phyloP scores from a whole-genome alignment of 306 rosid genomes.

The Castanospermum australe region DNA sequence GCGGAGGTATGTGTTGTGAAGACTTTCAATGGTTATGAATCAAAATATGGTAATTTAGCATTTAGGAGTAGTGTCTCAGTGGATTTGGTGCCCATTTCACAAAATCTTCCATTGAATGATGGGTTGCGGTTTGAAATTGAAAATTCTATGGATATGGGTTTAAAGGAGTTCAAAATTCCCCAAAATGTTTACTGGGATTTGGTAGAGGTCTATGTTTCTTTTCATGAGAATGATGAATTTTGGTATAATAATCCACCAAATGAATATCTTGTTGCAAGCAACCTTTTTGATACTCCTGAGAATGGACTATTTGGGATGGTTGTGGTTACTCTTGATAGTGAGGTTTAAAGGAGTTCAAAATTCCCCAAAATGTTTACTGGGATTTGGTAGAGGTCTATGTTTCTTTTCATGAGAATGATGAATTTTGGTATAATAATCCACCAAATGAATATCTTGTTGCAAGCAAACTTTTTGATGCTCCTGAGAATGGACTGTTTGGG shows the following conservation, averaged over 20 bases:
- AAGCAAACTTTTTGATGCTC: slow-evolving; percentile 47
- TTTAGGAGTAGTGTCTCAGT: slow-evolving; percentile 49
- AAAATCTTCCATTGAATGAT: slow-evolving; percentile 60
- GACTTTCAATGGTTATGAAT: not conserved
- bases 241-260: slow-evolving; percentile 74
- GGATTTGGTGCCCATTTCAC: slow-evolving; percentile 84
- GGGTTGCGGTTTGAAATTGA: slow-evolving; percentile 78
- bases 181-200: slow-evolving; percentile 80
- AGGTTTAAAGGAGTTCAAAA: slow-evolving; percentile 57
- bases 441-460: slow-evolving; percentile 65
- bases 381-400: slow-evolving; percentile 90
- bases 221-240: slow-evolving; percentile 89
- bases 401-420: slow-evolving; percentile 93
- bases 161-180: slow-evolving; percentile 64
- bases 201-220: slow-evolving; percentile 86
- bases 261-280: slow-evolving; percentile 64
- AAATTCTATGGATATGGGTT: slow-evolving; percentile 46
- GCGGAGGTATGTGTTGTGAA: too few relatives aligned
- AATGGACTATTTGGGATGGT: slow-evolving; percentile 93
- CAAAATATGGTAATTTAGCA: slow-evolving; percentile 20
- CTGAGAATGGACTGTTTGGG: slow-evolving; percentile 89
- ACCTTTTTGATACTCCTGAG: slow-evolving; percentile 53
- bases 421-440: slow-evolving; percentile 73
- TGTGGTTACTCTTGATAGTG: slow-evolving; percentile 66
- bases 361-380: slow-evolving; percentile 76